Evolutionary conservation across 176 grass and related monocot genomes (phyloP).

Genomic region (Triticum aestivum): IWGSC_CS_RefSeq_v2.1 NC_057802.1:596234174-596234673

Average conservation of each 20-base stretch:
- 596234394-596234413: not conserved
- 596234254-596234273: no score
- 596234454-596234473: not conserved
- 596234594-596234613: not conserved
- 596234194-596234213: no score
- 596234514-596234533: not conserved
- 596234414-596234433: not conserved
- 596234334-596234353: no score
- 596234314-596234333: not conserved
- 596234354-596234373: not conserved
- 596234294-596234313: not conserved
- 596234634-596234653: not conserved
- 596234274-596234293: no score
- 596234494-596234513: conserved; percentile 19
- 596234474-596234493: not conserved
- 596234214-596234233: no score
- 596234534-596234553: not conserved
- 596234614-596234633: conserved; percentile 8
- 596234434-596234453: not conserved
- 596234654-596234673: not conserved
- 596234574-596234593: not conserved
- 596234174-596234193: no score
- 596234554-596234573: conserved; percentile 20
- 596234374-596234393: not conserved
- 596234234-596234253: not conserved